These are phyloP conservation scores for Candida palmyrensis DNA, from an alignment of 805 yeast genomes.

Conservation along the genomic window DNA sequence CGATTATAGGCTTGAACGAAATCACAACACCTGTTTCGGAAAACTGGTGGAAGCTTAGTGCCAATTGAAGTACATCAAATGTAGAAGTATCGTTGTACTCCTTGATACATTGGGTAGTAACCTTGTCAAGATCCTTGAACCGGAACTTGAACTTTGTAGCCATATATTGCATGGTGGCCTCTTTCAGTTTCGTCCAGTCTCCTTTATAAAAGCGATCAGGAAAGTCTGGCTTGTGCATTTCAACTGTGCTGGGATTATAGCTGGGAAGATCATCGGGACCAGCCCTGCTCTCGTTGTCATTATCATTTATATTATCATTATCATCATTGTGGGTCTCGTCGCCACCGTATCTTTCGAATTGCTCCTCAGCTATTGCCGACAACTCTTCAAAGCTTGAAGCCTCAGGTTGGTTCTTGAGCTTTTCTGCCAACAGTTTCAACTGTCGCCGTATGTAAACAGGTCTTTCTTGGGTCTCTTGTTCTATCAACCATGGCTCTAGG, in stretches of 20 bases:
- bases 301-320: not conserved
- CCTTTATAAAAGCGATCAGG: constrained; percentile 2
- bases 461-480: constrained; percentile 4
- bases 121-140: constrained; percentile 1
- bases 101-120: not conserved
- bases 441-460: constrained; percentile 3
- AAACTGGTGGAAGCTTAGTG: not conserved
- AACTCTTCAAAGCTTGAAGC: constrained; percentile 1
- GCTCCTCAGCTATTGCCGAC: constrained; percentile 3
- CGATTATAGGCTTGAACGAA: constrained; percentile 1
- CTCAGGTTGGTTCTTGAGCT: not conserved
- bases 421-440: not conserved
- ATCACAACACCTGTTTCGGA: not conserved
- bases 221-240: not conserved
- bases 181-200: not conserved
- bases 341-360: constrained; percentile 3
- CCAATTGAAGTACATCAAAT: not conserved
- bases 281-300: no score
- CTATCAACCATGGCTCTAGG: constrained; percentile 3
- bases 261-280: not conserved
- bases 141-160: not conserved
- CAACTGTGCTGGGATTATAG: not conserved
- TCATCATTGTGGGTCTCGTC: not conserved
- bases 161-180: not conserved
- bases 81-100: not conserved